phyloP scores from a whole-genome alignment of 208 protist species.

The Trypanosoma theileri region DNA sequence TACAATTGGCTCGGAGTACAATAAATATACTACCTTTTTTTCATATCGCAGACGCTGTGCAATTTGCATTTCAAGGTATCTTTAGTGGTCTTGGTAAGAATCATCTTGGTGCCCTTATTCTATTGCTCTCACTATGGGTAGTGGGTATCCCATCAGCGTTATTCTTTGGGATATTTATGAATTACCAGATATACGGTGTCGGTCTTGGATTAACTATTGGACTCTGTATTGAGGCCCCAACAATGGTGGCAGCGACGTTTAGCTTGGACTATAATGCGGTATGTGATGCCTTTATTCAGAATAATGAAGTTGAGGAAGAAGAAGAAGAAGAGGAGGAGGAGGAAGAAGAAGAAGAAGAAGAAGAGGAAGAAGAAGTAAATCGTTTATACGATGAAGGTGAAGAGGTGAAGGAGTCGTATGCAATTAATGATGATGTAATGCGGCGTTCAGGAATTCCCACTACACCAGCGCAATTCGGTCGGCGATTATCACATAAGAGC shows the following conservation, averaged over 20 bases:
- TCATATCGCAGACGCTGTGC: constrained; percentile 73
- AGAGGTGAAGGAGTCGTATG: constrained; percentile 37
- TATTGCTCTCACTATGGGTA: constrained; percentile 71
- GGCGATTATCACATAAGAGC: background rate
- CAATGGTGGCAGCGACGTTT: constrained; percentile 59
- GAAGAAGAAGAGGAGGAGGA: constrained; percentile 45
- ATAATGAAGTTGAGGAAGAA: constrained; percentile 47
- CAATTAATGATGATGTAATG: constrained; percentile 70
- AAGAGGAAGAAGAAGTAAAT: constrained; percentile 57
- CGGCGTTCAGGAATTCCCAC: constrained; percentile 74
- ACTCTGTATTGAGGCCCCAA: constrained; percentile 77
- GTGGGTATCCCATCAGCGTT: constrained; percentile 71
- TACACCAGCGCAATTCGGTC: background rate
- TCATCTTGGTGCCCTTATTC: constrained; percentile 70
- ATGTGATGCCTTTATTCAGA: constrained; percentile 62
- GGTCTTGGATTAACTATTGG: constrained; percentile 77
- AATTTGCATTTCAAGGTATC: constrained; percentile 86
- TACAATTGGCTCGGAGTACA: constrained; percentile 50
- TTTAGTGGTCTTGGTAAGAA: constrained; percentile 85
- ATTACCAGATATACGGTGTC: constrained; percentile 65
- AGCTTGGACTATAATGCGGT: constrained; percentile 64
- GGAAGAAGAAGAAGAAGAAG: constrained; percentile 50
- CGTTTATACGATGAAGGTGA: constrained; percentile 55
- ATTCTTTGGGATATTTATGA: constrained; percentile 55
- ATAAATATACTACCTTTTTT: constrained; percentile 68